These are phyloP conservation scores for Vigna angularis DNA, from an alignment of 306 rosid genomes.

Conservation along the genomic window DNA sequence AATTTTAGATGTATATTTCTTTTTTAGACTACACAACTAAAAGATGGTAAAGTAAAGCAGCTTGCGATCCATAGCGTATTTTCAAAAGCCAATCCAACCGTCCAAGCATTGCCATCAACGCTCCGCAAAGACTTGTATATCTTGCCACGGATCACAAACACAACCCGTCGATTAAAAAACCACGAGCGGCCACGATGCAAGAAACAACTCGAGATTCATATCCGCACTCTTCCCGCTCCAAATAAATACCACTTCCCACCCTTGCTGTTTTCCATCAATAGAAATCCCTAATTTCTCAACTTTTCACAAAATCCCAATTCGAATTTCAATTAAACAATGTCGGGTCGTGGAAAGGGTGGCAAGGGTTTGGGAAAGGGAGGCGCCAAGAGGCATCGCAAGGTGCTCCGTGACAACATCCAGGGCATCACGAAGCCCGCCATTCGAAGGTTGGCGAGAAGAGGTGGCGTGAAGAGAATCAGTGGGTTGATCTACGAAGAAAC, in stretches of 20 bases:
- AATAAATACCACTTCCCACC: constrained; percentile 14
- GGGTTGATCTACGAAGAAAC: constrained; percentile 55
- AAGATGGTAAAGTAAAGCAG: background rate
- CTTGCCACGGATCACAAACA: constrained; percentile 28
- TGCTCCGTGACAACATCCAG: constrained; percentile 51
- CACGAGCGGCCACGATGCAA: constrained; percentile 11
- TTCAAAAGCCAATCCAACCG: background rate
- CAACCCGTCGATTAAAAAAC: background rate
- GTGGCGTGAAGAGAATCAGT: constrained; percentile 53
- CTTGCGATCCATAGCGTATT: background rate
- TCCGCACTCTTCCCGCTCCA: constrained; percentile 41
- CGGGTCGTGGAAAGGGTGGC: constrained; percentile 52
- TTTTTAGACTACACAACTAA: background rate
- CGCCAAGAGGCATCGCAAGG: constrained; percentile 53
- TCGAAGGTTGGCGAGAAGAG: constrained; percentile 50
- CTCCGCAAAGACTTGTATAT: background rate
- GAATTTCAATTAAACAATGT: background rate
- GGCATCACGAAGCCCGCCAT: constrained; percentile 54
- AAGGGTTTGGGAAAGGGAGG: constrained; percentile 57
- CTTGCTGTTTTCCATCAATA: background rate
- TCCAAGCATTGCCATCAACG: constrained; percentile 27
- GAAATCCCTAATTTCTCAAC: constrained; percentile 23
- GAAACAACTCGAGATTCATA: background rate
- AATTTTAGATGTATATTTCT: too few relatives aligned
- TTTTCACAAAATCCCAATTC: background rate